Evolutionary conservation across 176 grass and related monocot species (phyloP), one percentile per base, ranked within the genome.

Genomic region (Carex cristatella): DNA sequence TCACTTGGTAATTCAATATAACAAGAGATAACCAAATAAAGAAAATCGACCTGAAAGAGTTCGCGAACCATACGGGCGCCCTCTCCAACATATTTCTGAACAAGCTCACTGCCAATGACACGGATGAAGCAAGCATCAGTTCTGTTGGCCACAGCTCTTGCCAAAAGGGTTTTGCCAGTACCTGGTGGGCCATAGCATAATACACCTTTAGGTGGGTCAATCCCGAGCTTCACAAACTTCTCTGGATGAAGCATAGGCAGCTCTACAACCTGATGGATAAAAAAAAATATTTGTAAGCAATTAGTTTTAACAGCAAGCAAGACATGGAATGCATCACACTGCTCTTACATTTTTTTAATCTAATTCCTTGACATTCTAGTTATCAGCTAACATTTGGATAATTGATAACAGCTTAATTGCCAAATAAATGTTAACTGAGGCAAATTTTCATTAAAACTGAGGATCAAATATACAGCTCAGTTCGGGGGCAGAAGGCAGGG

Each of bases 161-260:
- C 94, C 74, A 97, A 87, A 74, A 97, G 92, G 11, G 94, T 97
- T 80, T 94, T 97, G 37, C 94, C 94, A 82, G 94, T 97, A 62
- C 94, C 94, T 79, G 94, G 92, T 59, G 94, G 92, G 14, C 94
- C 94, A 56, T 97, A 97, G 85, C 94, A 97, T 85, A 97, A 87
- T 2, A 97, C 94, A 1, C 94, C 92, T 83, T 94, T 97, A 0
- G 94, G 94, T 69, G 94, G 94, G 38, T 97, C 94, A 79, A 97
- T 94, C 65, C 94, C 94, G 13, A 97, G 92, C 87, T 94, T 94
- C 15, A 94, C 92, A 87, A 97, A 97, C 84, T 97, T 97, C 76
- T 97, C 94, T 30, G 94, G 94, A 90, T 97, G 94, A 90, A 97
- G 94, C 94, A 97, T 97, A 56, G 94, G 94, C 69, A 97, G 88